These are phyloP conservation scores for Protostelium mycophagum DNA, from an alignment of 78 protist genomes.

Conservation along the genomic window DNA sequence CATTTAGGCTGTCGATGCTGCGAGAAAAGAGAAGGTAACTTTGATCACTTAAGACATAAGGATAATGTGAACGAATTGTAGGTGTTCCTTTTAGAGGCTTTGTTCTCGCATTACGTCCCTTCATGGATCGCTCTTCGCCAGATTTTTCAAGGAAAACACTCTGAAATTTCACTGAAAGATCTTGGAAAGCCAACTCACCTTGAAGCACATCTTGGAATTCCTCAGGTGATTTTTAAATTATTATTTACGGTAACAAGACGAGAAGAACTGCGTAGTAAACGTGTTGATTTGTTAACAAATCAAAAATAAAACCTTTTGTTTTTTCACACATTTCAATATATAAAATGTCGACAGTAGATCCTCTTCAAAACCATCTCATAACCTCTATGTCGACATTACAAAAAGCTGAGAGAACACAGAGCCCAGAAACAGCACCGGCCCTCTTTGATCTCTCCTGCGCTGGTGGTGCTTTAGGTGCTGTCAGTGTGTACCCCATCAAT, in stretches of 20 bases:
- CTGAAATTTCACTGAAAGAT: not conserved
- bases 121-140: not conserved
- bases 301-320: no score
- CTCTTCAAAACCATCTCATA: not conserved
- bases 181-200: not conserved
- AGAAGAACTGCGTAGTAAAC: no score
- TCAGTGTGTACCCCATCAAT: not conserved
- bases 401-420: not conserved
- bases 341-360: no score
- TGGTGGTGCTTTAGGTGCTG: not conserved
- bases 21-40: not conserved
- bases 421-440: not conserved
- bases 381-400: not conserved
- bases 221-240: no score
- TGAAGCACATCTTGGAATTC: not conserved
- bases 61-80: no score
- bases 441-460: not conserved
- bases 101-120: not conserved
- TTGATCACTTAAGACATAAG: not conserved
- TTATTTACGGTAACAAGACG: no score
- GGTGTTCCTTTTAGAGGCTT: not conserved
- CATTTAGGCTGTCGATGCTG: not conserved
- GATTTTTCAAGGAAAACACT: not conserved
- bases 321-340: no score
- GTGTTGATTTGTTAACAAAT: no score